Base-by-base conservation (phyloP, 2,329 filamentous ascomycete species). In the Zasmidium angulare region DNA sequence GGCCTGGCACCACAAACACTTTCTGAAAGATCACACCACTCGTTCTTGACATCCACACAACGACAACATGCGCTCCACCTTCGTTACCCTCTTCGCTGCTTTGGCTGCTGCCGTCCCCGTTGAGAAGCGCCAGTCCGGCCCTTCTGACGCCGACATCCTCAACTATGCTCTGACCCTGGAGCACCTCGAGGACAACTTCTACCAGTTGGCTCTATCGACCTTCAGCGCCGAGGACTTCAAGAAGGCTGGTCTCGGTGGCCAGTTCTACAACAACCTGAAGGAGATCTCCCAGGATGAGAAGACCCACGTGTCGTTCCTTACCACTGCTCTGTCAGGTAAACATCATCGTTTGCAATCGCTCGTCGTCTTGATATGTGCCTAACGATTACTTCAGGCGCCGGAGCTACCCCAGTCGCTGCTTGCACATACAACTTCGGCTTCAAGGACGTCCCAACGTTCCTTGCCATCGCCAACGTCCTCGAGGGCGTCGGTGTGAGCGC, bases 171-270 rank as follows among this genome's bases (percentile, higher is more conserved):
- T 78, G 24, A 78, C 77, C 4, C 75, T 78, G 1, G 77, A 79
- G 69, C 75, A 78, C 65, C 71, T 78, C 26, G 87, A 89, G 74
- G 76, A 83, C 61, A 79, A 78, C 56, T 89, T 89, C 75, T 89
- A 89, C 75, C 75, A 77, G 40, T 70, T 86, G 51, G 86, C 82
- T 40, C 77, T 89, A 3, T 71, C 76, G 59, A 86, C 84, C 66
- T 89, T 83, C 76, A 80, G 78, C 26, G 71, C 79, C 60, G 63
- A 69, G 1, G 78, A 85, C 64, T 87, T 87, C 68, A 66, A 74
- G 24, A 74, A 71, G 29, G 83, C 82, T 49, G 84, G 83, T 14
- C 63, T 79, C 68, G 72, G 79, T 53, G 66, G 75, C 0, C 73
- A 75, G 2, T 84, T 86, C 70, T 88, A 86, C 75, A 74, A 76